Evolutionary conservation across 2,329 filamentous ascomycete genomes (phyloP).

Genomic region (Penicillium concentricum): DNA sequence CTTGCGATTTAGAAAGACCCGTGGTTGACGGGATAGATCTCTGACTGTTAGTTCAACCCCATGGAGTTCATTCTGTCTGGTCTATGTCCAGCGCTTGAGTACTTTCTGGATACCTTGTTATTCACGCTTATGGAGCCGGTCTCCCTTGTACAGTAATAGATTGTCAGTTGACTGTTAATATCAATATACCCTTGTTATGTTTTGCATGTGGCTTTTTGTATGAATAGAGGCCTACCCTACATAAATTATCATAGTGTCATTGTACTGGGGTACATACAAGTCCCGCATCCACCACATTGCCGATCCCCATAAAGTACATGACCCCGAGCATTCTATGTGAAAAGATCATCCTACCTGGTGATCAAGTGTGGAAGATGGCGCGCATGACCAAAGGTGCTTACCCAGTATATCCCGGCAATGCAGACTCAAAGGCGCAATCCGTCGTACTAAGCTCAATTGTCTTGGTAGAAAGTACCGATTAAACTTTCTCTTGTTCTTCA

Average conservation of each 20-base stretch:
- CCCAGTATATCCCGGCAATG: neutral
- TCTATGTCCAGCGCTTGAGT: neutral
- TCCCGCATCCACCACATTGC: neutral
- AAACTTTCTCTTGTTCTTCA: neutral
- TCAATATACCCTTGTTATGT: slow-evolving; percentile 10
- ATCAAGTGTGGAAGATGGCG: neutral
- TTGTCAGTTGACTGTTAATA: slow-evolving; percentile 1
- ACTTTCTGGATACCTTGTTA: neutral
- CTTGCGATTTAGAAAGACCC: slow-evolving; percentile 24
- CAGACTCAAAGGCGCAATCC: neutral
- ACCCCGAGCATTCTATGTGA: neutral
- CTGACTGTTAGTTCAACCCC: slow-evolving; percentile 3
- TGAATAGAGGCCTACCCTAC: neutral
- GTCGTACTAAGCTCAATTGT: slow-evolving; percentile 5
- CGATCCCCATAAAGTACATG: neutral
- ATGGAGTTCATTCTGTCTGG: neutral
- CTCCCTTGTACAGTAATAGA: slow-evolving; percentile 11
- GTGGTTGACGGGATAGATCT: slow-evolving; percentile 19
- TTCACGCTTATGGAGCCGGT: slow-evolving; percentile 3
- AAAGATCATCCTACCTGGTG: slow-evolving; percentile 2
- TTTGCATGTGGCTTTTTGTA: neutral
- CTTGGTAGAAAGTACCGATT: neutral
- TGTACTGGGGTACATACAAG: neutral
- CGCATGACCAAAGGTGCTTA: slow-evolving; percentile 2
- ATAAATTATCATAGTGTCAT: neutral